These are phyloP conservation scores for Mallotus repandus DNA, from an alignment of 441 rosid genomes.

Conservation along the genomic window DNA sequence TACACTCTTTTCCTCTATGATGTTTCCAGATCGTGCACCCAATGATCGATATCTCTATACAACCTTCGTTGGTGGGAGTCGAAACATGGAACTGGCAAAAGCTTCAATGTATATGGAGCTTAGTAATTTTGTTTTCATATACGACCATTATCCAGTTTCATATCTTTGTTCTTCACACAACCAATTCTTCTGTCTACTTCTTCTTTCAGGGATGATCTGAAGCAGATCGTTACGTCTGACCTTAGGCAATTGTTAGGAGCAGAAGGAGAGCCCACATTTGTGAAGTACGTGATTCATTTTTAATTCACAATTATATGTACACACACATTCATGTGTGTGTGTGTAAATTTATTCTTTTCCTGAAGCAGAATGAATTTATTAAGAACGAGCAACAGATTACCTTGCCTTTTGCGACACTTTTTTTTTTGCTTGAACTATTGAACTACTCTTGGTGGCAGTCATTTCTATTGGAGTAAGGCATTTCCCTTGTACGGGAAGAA, in stretches of 20 bases:
- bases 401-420: not conserved
- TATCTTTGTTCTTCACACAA: not conserved
- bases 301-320: not conserved
- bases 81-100: conserved; percentile 84
- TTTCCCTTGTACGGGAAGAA: conserved; percentile 77
- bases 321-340: not conserved
- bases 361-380: not conserved
- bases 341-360: not conserved
- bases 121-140: conserved; percentile 3
- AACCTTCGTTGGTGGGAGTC: conserved; percentile 91
- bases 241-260: conserved; percentile 77
- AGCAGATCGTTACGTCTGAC: conserved; percentile 78
- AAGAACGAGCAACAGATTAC: not conserved
- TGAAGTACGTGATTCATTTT: conserved; percentile 53
- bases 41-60: conserved; percentile 69
- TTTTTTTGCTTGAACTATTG: conserved; percentile 16
- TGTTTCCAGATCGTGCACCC: conserved; percentile 97
- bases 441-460: conserved; percentile 48
- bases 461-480: conserved; percentile 84
- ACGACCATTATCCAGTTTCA: not conserved
- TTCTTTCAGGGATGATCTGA: conserved; percentile 66
- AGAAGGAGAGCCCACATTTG: conserved; percentile 82
- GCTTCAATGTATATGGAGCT: conserved; percentile 59
- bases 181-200: conserved; percentile 14
- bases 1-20: conserved; percentile 93